Percentiles rank a stretch among this genome's conserved stretches.
phyloP scores from a whole-genome alignment of 116 monocot species.

The Trichopus zeylanicus region DNA sequence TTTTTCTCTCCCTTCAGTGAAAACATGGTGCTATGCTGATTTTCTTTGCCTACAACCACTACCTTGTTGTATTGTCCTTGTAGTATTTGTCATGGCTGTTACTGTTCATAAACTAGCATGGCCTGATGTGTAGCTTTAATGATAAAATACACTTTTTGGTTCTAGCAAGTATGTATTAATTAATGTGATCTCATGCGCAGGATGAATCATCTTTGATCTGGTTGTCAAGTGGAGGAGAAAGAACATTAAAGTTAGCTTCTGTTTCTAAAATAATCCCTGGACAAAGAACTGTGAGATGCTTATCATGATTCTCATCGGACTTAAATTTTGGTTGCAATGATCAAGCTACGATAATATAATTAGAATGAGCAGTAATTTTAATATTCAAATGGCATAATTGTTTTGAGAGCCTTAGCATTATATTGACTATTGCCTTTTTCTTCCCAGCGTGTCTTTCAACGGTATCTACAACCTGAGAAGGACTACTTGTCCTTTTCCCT shows the following conservation, averaged over 20 bases:
- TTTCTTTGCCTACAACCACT: too few species aligned
- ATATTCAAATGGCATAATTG: neutral
- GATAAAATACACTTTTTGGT: neutral
- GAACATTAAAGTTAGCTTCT: slow-evolving; percentile 44
- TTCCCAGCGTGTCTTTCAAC: slow-evolving; percentile 39
- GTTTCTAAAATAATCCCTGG: slow-evolving; percentile 51
- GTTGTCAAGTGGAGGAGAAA: slow-evolving; percentile 42
- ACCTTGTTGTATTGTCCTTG: too few species aligned
- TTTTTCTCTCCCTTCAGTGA: too few species aligned
- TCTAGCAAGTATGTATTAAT: neutral
- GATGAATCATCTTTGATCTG: slow-evolving; percentile 54
- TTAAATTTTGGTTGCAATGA: neutral
- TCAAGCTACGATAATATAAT: neutral
- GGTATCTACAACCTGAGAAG: slow-evolving; percentile 30
- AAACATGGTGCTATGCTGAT: too few species aligned
- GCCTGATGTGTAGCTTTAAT: too few species aligned
- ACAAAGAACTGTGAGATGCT: slow-evolving; percentile 63
- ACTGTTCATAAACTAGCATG: too few species aligned
- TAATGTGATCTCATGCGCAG: slow-evolving; percentile 20
- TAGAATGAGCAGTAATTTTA: neutral
- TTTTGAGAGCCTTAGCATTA: neutral
- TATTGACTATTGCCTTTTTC: neutral
- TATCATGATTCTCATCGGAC: neutral
- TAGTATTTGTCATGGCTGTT: too few species aligned
- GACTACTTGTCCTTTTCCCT: slow-evolving; percentile 48